These are phyloP conservation scores for Rhodotorula kratochvilovae DNA, from an alignment of 768 basidiomycete genomes.

Conservation along the genomic window DNA sequence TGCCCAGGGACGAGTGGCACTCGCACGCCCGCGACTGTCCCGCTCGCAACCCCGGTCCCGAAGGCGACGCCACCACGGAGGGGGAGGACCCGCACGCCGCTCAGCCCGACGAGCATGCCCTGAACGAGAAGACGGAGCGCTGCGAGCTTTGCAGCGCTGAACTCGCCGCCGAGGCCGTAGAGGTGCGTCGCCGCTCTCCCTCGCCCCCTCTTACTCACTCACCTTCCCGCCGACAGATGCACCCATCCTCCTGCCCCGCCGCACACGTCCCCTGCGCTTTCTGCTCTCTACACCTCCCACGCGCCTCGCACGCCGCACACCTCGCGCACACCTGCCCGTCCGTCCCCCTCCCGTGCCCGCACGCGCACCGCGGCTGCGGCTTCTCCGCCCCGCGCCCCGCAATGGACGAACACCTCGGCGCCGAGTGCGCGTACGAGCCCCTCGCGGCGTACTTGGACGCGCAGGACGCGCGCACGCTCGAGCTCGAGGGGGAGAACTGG, in stretches of 20 bases:
- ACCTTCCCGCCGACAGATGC: neutral
- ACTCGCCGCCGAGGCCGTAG: neutral
- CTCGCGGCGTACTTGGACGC: neutral
- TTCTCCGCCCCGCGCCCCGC: neutral
- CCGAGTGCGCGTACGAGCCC: conserved; percentile 16
- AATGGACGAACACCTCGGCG: conserved; percentile 6
- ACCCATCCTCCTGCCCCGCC: neutral
- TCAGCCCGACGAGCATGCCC: no score
- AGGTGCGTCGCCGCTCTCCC: neutral
- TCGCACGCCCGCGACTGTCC: neutral
- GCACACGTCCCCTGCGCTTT: neutral
- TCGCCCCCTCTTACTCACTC: neutral
- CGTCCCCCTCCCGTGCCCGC: conserved; percentile 13
- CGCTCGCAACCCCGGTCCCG: neutral
- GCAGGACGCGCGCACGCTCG: neutral
- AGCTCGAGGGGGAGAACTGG: conserved; percentile 10
- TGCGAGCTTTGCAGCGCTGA: neutral
- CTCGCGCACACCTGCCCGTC: neutral
- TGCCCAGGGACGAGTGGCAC: neutral
- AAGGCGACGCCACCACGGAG: neutral
- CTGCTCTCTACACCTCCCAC: neutral
- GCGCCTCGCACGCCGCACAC: neutral
- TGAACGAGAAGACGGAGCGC: no score
- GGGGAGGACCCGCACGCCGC: no score
- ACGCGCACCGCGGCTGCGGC: conserved; percentile 10